Evolutionary conservation across 768 basidiomycete species (phyloP), one percentile per base, ranked within the genome.

Genomic region (Leucocoprinus leucothites): DNA sequence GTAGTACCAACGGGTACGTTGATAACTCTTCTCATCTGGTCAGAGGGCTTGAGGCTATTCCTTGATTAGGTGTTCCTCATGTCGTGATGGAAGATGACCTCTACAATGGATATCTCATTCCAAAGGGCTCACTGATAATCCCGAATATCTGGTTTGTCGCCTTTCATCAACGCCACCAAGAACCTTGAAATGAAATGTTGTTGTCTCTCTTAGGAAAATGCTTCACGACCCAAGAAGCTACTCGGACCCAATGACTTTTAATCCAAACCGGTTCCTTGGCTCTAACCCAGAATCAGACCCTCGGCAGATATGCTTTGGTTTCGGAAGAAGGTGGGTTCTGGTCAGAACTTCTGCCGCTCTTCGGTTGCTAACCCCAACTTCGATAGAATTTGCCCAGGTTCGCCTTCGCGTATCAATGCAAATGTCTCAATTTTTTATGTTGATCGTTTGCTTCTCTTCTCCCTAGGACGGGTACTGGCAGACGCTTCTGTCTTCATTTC

Each of bases 231-330:
- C 74, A 3, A 57, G 53, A 18, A 67, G 63, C 11, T 81, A 80
- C 60, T 57, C 71, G 14, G 69, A 79, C 21, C 80, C 81, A 1
- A 67, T 70, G 58, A 58, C 51, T 11, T 82, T 82, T 63, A 72
- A 70, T 18, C 81, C 81, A 1, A 73, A 75, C 24, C 70, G 81
- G 9, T 81, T 79, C 65, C 64, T 82, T 18, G 68, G 68, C 7
- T 62, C 70, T n/a, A 60, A 67, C 26, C 69, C 74, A 5, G 74
- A 79, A 56, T 59, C 49, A 18, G 79, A 81, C 49, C 77, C 81
- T 16, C 72, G 72, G 18, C 63, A 66, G 3, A 62, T 76, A 38
- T 76, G 74, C 48, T 84, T 82, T 56, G 82, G 82, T 3, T 84
- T 82, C 49, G 82, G 81, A 26, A 65, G 82, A 62, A 74, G 82